Evolutionary conservation across 2,329 filamentous ascomycete species (phyloP).

Genomic region (Pseudocercospora ulei): DNA sequence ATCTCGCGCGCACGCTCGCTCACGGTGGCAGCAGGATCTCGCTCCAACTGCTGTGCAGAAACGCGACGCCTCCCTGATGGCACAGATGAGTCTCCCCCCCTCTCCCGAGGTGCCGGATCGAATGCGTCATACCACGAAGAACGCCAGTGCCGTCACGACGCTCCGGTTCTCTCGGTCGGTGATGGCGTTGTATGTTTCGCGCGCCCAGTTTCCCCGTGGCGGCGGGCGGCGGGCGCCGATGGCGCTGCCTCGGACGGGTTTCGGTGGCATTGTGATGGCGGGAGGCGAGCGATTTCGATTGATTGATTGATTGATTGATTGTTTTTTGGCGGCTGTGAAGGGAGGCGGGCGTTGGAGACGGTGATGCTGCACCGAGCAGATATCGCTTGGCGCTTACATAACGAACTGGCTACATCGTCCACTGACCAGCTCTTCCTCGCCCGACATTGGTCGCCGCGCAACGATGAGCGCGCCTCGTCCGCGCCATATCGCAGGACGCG

Average conservation of each 20-base stretch:
- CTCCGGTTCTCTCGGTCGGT: constrained; percentile 44
- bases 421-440: too few relatives aligned
- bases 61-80: constrained; percentile 37
- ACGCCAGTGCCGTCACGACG: constrained; percentile 41
- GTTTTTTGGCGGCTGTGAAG: too few relatives aligned
- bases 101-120: background rate
- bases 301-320: too few relatives aligned
- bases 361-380: too few relatives aligned
- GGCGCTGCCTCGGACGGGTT: constrained; percentile 20
- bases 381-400: too few relatives aligned
- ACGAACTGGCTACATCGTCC: too few relatives aligned
- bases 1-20: too few relatives aligned
- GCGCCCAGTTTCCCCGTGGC: constrained; percentile 33
- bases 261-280: constrained; percentile 13
- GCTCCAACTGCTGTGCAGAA: constrained; percentile 41
- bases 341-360: too few relatives aligned
- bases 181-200: constrained; percentile 36
- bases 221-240: constrained; percentile 30
- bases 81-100: background rate
- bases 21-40: constrained; percentile 5
- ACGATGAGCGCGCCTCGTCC: too few relatives aligned
- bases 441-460: too few relatives aligned
- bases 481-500: too few relatives aligned
- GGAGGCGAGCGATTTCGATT: too few relatives aligned
- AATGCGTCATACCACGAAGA: constrained; percentile 42